Conservation (phyloP, 805 yeast genomes). For the Metahyphopichia silvanorum region DNA sequence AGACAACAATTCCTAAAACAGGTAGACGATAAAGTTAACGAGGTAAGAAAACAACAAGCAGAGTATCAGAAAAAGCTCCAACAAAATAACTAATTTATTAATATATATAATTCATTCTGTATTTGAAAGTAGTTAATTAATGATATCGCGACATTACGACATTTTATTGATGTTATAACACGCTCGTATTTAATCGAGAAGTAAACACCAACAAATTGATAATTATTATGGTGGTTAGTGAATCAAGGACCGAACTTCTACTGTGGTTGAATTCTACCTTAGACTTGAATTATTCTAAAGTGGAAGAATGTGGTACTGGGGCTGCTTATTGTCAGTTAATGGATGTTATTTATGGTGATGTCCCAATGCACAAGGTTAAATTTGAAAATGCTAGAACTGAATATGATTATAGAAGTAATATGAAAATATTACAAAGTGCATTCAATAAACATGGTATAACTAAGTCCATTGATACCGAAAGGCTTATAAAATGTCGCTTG, state of each 20-base stretch:
- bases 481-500: conserved; percentile 77
- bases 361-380: conserved; percentile 77
- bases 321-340: conserved; percentile 92
- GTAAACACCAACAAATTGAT: no score
- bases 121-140: no score
- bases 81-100: no score
- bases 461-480: conserved; percentile 76
- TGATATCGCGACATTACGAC: no score
- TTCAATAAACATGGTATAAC: conserved; percentile 69
- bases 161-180: no score
- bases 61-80: conserved; percentile 3
- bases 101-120: no score
- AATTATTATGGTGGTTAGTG: conserved; percentile 41
- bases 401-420: conserved; percentile 75
- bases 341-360: conserved; percentile 79
- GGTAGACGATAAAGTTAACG: conserved; percentile 25
- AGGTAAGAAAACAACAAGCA: conserved; percentile 8
- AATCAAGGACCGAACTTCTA: conserved; percentile 79
- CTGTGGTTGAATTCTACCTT: conserved; percentile 80
- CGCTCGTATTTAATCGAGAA: no score
- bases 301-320: conserved; percentile 95
- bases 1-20: conserved; percentile 21
- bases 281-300: conserved; percentile 62
- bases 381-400: conserved; percentile 62
- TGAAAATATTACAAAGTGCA: conserved; percentile 81